A percentile compares a stretch with the other conserved stretches of the same genome.
Conservation (phyloP, 805 yeast genomes). For the Myxozyma geophila region DNA sequence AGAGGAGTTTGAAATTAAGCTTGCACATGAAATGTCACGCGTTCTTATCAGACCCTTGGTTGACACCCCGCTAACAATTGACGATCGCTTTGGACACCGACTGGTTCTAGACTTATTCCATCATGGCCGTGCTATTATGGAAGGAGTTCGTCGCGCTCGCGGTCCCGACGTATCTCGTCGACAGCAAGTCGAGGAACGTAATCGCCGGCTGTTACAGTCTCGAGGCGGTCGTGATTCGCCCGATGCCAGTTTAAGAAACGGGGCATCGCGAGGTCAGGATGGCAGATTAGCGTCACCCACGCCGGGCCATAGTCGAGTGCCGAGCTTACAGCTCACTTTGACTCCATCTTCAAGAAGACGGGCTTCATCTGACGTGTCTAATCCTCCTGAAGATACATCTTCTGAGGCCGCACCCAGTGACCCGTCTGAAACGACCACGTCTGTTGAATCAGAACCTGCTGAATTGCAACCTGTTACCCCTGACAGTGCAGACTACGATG, state of each 20-base stretch:
- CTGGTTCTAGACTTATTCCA: slow-evolving; percentile 66
- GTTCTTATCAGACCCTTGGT: slow-evolving; percentile 61
- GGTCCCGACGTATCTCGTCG: slow-evolving; percentile 16
- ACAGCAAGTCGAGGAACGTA: slow-evolving; percentile 20
- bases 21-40: slow-evolving; percentile 67
- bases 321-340: slow-evolving; percentile 14
- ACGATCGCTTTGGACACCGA: slow-evolving; percentile 62
- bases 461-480: neutral
- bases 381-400: neutral
- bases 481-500: slow-evolving; percentile 1
- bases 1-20: slow-evolving; percentile 43
- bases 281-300: slow-evolving; percentile 1
- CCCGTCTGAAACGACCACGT: neutral
- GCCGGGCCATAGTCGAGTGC: neutral
- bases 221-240: slow-evolving; percentile 22
- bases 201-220: slow-evolving; percentile 9
- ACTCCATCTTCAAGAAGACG: slow-evolving; percentile 18
- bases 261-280: neutral
- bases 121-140: slow-evolving; percentile 51
- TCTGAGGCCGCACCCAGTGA: slow-evolving; percentile 2
- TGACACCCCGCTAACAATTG: slow-evolving; percentile 53
- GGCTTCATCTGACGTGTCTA: neutral
- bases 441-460: neutral
- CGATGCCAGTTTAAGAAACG: neutral
- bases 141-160: slow-evolving; percentile 7